phyloP scores from a whole-genome alignment of 768 basidiomycete species.

The Agaricus sinodeliciosus region DNA sequence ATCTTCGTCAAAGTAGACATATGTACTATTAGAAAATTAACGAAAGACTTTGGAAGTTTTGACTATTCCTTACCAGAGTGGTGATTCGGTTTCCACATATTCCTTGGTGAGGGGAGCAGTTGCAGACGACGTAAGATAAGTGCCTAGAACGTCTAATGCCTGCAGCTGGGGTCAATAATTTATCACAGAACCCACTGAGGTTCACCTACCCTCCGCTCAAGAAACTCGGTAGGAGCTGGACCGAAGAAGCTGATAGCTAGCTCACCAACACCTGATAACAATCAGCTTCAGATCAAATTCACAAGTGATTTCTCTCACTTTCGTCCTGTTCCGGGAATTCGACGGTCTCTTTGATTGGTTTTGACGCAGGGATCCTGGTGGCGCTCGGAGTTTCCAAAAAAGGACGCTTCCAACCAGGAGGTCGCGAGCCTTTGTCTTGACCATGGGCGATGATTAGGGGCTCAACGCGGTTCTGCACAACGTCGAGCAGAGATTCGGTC shows the following conservation, averaged over 20 bases:
- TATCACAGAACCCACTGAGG: neutral
- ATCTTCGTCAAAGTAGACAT: slow-evolving; percentile 80
- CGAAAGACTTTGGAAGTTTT: neutral
- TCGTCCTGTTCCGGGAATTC: slow-evolving; percentile 98
- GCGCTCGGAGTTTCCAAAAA: slow-evolving; percentile 86
- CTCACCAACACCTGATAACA: slow-evolving; percentile 62
- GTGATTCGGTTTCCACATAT: slow-evolving; percentile 86
- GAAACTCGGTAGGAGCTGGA: slow-evolving; percentile 61
- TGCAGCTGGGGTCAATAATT: slow-evolving; percentile 19
- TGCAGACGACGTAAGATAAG: slow-evolving; percentile 82
- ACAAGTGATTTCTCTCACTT: slow-evolving; percentile 31
- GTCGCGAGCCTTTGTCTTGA: slow-evolving; percentile 63
- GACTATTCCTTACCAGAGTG: slow-evolving; percentile 59
- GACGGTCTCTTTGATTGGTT: slow-evolving; percentile 55
- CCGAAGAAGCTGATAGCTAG: slow-evolving; percentile 73
- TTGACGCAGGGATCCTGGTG: slow-evolving; percentile 40
- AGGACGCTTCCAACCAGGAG: slow-evolving; percentile 86
- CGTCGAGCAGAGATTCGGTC: slow-evolving; percentile 67
- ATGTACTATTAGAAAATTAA: slow-evolving; percentile 44
- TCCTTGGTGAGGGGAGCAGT: slow-evolving; percentile 84
- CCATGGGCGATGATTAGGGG: slow-evolving; percentile 72
- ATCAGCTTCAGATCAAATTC: neutral
- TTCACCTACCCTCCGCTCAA: slow-evolving; percentile 57
- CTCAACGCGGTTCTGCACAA: slow-evolving; percentile 80
- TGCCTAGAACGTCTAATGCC: slow-evolving; percentile 82